A percentile compares a stretch with the other conserved stretches of the same genome.
These are phyloP conservation scores for Cyclospora cayetanensis DNA, from an alignment of 169 alveolate species.

Conservation along the genomic window DNA sequence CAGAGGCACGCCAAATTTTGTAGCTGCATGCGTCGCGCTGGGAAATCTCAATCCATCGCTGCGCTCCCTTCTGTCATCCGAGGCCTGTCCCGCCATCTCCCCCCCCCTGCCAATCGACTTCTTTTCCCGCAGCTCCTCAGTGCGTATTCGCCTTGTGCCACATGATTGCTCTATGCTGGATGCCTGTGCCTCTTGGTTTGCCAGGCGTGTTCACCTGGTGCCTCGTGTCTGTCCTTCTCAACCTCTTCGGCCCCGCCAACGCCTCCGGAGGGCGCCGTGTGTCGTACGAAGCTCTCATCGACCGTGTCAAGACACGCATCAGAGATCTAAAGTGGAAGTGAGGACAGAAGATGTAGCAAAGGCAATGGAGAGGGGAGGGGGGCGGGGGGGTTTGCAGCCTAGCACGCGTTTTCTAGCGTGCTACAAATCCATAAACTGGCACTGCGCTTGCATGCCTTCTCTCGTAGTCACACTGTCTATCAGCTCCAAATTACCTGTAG, in stretches of 20 bases:
- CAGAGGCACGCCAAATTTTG: too few species aligned
- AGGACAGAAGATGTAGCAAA: not conserved
- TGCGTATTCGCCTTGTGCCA: not conserved
- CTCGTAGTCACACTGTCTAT: too few species aligned
- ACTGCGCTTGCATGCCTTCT: too few species aligned
- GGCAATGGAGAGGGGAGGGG: not conserved
- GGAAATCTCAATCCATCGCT: not conserved
- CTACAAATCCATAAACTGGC: too few species aligned
- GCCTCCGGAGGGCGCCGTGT: slow-evolving; percentile 45
- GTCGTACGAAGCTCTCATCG: slow-evolving; percentile 33
- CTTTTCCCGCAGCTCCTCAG: too few species aligned
- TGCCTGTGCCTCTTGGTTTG: not conserved
- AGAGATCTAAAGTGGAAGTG: slow-evolving; percentile 65
- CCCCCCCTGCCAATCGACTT: not conserved
- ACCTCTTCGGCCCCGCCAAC: slow-evolving; percentile 30
- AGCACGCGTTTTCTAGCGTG: too few species aligned
- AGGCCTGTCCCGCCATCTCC: not conserved
- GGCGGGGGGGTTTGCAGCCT: too few species aligned
- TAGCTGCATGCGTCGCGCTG: too few species aligned
- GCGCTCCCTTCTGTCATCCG: not conserved
- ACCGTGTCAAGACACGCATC: not conserved
- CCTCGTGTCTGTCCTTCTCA: slow-evolving; percentile 46
- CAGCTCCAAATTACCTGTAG: too few species aligned
- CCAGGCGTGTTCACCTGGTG: slow-evolving; percentile 70
- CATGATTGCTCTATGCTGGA: not conserved